Percentiles rank a stretch among this genome's conserved stretches.
Evolutionary conservation across 257 asterid genomes (phyloP).

Genomic region (Misopates orontium): DNA sequence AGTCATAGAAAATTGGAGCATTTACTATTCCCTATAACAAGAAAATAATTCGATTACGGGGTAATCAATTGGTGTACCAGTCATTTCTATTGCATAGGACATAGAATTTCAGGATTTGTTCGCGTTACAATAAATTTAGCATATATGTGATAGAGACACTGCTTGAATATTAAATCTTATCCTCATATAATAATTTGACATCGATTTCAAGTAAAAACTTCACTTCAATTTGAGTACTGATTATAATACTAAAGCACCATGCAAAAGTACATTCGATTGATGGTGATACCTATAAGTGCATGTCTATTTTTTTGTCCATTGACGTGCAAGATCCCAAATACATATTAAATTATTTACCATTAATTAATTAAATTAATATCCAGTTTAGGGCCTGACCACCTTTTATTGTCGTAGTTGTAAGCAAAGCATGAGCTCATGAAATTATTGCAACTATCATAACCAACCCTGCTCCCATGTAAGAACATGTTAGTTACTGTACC

Average conservation of each 20-base stretch:
- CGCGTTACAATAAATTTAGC: background rate
- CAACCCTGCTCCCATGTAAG: constrained; percentile 15
- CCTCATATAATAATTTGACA: background rate
- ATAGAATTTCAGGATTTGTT: too few relatives aligned
- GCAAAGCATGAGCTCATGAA: constrained; percentile 12
- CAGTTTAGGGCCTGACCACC: background rate
- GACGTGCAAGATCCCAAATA: constrained; percentile 14
- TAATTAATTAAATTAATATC: background rate
- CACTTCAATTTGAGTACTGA: background rate
- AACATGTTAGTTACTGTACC: constrained; percentile 28
- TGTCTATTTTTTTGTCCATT: constrained; percentile 10
- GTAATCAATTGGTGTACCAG: too few relatives aligned
- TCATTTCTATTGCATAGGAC: too few relatives aligned
- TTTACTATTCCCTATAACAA: too few relatives aligned
- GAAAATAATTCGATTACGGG: too few relatives aligned
- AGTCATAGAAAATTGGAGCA: too few relatives aligned
- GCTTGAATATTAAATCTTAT: constrained; percentile 3
- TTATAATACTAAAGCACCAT: background rate
- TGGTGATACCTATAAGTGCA: background rate
- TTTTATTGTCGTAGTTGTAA: background rate
- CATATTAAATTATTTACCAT: background rate
- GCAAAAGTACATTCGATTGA: background rate
- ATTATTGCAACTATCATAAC: constrained; percentile 27
- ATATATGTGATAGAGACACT: constrained; percentile 2
- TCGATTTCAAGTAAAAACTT: background rate